Evolutionary conservation across 2,329 filamentous ascomycete genomes (phyloP).

Genomic region (Nemania serpens): DNA sequence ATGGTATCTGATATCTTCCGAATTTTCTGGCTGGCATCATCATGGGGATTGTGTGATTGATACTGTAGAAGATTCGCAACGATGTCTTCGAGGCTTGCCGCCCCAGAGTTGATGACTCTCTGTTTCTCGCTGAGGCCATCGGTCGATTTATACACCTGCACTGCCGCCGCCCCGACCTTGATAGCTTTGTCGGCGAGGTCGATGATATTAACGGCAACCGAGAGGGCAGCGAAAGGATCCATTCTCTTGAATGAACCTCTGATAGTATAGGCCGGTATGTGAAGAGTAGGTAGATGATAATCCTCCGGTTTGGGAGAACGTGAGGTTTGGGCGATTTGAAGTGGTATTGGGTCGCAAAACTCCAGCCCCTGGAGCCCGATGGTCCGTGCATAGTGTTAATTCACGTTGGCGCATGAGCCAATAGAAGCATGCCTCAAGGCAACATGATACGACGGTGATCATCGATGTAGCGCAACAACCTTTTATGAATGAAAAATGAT

Average conservation of each 20-base stretch:
- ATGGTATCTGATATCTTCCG: not conserved
- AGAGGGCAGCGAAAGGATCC: slow-evolving; percentile 1
- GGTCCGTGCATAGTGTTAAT: too few relatives aligned
- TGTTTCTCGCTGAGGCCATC: not conserved
- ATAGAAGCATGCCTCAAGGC: too few relatives aligned
- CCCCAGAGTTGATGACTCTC: not conserved
- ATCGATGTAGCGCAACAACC: too few relatives aligned
- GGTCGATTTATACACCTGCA: not conserved
- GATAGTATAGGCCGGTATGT: too few relatives aligned
- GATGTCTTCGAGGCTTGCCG: not conserved
- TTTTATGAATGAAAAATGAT: too few relatives aligned
- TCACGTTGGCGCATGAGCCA: too few relatives aligned
- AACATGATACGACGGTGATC: too few relatives aligned
- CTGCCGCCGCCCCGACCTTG: not conserved
- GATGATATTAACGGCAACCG: slow-evolving; percentile 4
- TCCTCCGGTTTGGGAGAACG: too few relatives aligned
- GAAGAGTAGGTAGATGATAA: too few relatives aligned
- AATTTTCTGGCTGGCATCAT: not conserved
- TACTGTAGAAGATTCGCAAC: not conserved
- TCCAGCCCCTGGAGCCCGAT: too few relatives aligned
- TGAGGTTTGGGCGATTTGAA: too few relatives aligned
- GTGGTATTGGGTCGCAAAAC: too few relatives aligned
- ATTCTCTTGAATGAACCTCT: not conserved
- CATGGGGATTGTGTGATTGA: not conserved
- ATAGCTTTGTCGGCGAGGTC: slow-evolving; percentile 3